Base-by-base conservation (phyloP, 495 filamentous ascomycete genomes). In the Astrothelium subdiscretum region DNA sequence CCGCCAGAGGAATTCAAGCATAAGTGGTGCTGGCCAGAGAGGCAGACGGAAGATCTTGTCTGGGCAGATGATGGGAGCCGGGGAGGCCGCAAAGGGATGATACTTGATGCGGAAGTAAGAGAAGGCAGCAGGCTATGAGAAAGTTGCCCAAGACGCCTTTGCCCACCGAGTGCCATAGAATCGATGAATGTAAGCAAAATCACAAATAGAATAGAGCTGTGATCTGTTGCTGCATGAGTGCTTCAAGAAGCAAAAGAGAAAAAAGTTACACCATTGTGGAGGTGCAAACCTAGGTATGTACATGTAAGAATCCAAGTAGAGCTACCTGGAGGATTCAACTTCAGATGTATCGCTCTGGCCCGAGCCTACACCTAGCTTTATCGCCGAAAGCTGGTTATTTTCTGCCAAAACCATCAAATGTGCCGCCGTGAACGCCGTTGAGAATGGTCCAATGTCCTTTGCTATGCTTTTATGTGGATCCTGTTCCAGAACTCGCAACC, bases 21-120 rank as follows among this genome's bases (percentile, higher is more conserved):
- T 22, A 81, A 89, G 68, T 96, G 91, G 91, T 70, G 68, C 51
- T 95, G 89, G 90, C 76, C 75, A 57, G 70, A 69, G 31, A 64
- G 63, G 59, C 62, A 62, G 35, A 66, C 73, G 27, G 73, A 74
- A 24, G 76, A 73, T 61, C 70, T 78, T 31, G 32, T 68, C 11
- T 80, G 75, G 59, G 86, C 82, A 2, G 78, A 83, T 64, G 91
- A 95, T 74, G 86, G 85, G 40, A 86, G 80, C 69, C 71, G 86
- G 61, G 83, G 83, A 0, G 86, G 87, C 2, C 64, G 65, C 29
- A 77, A 75, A 51, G 81, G 83, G 2, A 71, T 86, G 62, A 69
- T 79, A 24, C 70, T 89, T 62, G 74, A 72, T n/a, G 77, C 80
- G 1, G 81, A 82, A 65, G 60, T 83, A 67, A 69, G 43, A 8